Conservation (phyloP, 352 stramenopile species). For the Blastocystis hominis region DNA sequence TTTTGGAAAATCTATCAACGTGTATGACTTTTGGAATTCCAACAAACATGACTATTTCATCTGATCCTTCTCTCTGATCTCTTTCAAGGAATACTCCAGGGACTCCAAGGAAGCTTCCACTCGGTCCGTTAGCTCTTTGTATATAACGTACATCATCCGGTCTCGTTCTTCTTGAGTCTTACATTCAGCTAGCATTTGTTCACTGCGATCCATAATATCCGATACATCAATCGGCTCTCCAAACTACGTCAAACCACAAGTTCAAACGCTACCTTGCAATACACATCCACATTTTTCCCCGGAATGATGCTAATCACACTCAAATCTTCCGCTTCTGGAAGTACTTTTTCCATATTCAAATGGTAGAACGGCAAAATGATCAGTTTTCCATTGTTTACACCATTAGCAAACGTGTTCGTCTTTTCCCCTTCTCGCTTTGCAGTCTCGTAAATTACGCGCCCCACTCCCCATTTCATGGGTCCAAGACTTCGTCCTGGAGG, state of each 20-base stretch:
- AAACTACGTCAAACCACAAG: not conserved
- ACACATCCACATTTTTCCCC: slow-evolving; percentile 31
- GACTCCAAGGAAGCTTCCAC: slow-evolving; percentile 18
- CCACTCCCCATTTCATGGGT: slow-evolving; percentile 55
- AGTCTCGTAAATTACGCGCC: slow-evolving; percentile 19
- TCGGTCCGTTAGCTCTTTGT: slow-evolving; percentile 29
- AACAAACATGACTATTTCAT: not conserved
- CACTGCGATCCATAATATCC: slow-evolving; percentile 14
- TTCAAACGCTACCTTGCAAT: not conserved
- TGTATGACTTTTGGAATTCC: not conserved
- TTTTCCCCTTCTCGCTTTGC: not conserved
- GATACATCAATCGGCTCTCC: slow-evolving; percentile 47
- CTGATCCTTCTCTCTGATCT: slow-evolving; percentile 11
- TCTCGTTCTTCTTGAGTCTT: slow-evolving; percentile 41
- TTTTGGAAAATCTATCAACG: not conserved
- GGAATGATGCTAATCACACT: slow-evolving; percentile 25
- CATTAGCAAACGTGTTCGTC: not conserved
- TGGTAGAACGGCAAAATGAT: slow-evolving; percentile 37
- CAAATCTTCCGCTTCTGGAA: slow-evolving; percentile 17
- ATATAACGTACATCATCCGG: slow-evolving; percentile 47
- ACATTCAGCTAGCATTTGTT: slow-evolving; percentile 10
- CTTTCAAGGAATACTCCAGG: slow-evolving; percentile 32
- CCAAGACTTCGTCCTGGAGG: slow-evolving; percentile 26
- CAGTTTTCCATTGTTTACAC: slow-evolving; percentile 44
- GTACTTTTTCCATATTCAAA: slow-evolving; percentile 46